Evolutionary conservation across 2,329 filamentous ascomycete genomes (phyloP), one percentile per base, ranked within the genome.

Genomic region (Paecilomyces sp.): DNA sequence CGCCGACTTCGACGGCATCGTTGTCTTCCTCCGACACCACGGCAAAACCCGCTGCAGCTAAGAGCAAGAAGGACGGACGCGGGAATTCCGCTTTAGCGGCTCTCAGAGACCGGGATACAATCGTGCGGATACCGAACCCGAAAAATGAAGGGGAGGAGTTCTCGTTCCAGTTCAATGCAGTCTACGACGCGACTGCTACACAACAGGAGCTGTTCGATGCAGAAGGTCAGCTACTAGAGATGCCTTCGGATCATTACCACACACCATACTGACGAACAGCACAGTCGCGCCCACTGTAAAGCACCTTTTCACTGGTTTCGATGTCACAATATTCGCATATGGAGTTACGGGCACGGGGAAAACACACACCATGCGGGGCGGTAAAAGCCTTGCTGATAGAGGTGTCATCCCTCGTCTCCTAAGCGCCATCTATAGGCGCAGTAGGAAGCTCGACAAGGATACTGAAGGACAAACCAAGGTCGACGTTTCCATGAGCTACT

Each of bases 351-450:
- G 92, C 54, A 96, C 92, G 0, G 92, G 92, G 59, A 97, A 97
- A 78, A 97, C 92, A 61, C 91, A 96, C 76, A 97, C 92, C 2
- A 96, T 97, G 92, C 88, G 92, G 64, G 92, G 92, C 65, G 92
- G 92, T 47, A 85, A 95, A 75, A 90, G 89, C 71, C 81, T 96
- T 58, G 88, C 89, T 4, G 92, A 96, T 59, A 84, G 92, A 66
- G 92, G 92, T 62, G 88, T 94, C 47, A 96, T 97, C 65, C 92
- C 92, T 13, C 82, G 92, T 61, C 78, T 96, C 59, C 81, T 97
- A 52, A 95, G 91, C 75, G 86, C 85, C 66, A 89, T 97, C 60
- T 97, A 93, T 73, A 85, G 93, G 55, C 83, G 91, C 61, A 88
- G 88, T 63, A 90, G 91, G 75, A 96, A 95, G 79, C 87, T 94